These are phyloP conservation scores for Pseudogymnoascus sp. DNA, from an alignment of 2,329 filamentous ascomycete species.

Conservation along the genomic window DNA sequence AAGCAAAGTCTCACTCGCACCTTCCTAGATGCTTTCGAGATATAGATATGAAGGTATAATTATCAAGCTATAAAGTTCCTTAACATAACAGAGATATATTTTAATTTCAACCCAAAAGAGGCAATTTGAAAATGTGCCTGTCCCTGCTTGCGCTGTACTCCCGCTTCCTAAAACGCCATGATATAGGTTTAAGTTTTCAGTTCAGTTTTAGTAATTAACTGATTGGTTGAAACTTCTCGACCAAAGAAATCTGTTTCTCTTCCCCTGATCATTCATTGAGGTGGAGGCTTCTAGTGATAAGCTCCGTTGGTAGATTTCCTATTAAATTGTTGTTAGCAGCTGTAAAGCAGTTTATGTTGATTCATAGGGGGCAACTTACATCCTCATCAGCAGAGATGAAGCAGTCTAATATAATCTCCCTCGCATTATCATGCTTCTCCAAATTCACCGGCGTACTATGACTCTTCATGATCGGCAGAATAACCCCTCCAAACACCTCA, in stretches of 20 bases:
- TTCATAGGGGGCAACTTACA: constrained; percentile 45
- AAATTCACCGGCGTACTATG: constrained; percentile 40
- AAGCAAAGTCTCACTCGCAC: too few relatives aligned
- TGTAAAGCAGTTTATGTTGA: not conserved
- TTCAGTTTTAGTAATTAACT: not conserved
- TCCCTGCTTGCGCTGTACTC: not conserved
- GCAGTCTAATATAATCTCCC: constrained; percentile 72
- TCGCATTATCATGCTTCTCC: constrained; percentile 59
- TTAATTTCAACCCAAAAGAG: not conserved
- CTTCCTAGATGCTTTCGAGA: too few relatives aligned
- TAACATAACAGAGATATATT: not conserved
- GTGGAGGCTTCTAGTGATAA: constrained; percentile 49
- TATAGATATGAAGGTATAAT: too few relatives aligned
- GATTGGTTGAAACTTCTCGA: constrained; percentile 31
- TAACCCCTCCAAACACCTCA: constrained; percentile 86
- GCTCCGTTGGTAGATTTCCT: constrained; percentile 61
- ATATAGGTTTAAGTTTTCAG: not conserved
- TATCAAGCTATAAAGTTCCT: not conserved
- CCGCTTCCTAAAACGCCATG: not conserved
- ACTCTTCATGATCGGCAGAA: constrained; percentile 85
- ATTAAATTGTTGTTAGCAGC: constrained; percentile 23
- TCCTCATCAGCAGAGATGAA: constrained; percentile 81
- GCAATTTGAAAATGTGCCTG: not conserved
- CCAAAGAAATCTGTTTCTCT: constrained; percentile 59
- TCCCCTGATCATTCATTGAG: constrained; percentile 42